Base-by-base conservation (phyloP, 768 basidiomycete species). In the Auricularia heimuer region DNA sequence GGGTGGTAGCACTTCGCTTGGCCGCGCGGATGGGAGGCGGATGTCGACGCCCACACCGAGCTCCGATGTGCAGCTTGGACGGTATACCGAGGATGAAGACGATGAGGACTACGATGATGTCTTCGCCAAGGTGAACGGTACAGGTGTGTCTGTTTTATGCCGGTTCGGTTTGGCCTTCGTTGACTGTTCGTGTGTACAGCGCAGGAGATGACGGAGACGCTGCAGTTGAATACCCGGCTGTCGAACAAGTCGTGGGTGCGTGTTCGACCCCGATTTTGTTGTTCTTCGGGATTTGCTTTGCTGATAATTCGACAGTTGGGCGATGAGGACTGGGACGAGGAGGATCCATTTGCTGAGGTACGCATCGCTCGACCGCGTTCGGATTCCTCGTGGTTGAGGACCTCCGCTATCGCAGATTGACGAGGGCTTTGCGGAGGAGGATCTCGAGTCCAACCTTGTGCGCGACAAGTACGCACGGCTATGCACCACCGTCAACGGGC, bases 311-410 rank as follows among this genome's bases (percentile, higher is more conserved):
- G 33, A n/a, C 67, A 90, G 87, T 76, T 89, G 63, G 88, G 88
- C 8, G 92, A 92, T 54, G 91, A 90, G 36, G 84, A 90, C 39
- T 85, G 84, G 2, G 94, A 96, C 65, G 94, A 96, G 63, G 92
- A 94, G 63, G 94, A 99, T 78, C 96, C 97, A 1, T 99, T 99
- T 70, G 94, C 96, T 2, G 92, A 94, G 79, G 92, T 92, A 69
- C 37, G 12, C 10, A 7, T 12, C 39, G 11, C 8, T 47, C 29
- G 60, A 29, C 65, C 16, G 18, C 7, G 60, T 21, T 24, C 36
- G 33, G 16, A 10, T 14, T 35, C 35, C 60, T 60, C 11, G 14
- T 62, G 56, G 61, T 64, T 68, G 66, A 56, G 68, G 64, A 47
- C 36, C 24, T 63, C n/a, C 29, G 29, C 29, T 29, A 29, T 29